phyloP scores from a whole-genome alignment of 345 rosid species.

The Ceriops tagal region DNA sequence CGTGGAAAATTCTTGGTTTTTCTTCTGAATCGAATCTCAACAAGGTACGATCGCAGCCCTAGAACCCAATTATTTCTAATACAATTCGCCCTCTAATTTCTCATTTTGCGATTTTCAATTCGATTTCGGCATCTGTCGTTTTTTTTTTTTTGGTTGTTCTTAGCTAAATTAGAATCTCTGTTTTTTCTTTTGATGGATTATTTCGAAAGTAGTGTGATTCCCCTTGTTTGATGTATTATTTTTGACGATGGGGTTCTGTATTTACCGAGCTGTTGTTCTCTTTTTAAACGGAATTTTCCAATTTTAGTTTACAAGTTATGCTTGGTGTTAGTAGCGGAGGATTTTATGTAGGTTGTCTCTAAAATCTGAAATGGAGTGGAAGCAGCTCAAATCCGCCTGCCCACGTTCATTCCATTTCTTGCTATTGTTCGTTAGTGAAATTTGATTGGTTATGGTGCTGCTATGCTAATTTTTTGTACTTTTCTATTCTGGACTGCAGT shows the following conservation, averaged over 20 bases:
- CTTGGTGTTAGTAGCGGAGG: background rate
- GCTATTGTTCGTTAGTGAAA: background rate
- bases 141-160: background rate
- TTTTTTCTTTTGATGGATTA: background rate
- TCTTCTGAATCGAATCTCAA: background rate
- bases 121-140: background rate
- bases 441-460: background rate
- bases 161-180: background rate
- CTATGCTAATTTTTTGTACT: background rate
- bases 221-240: background rate
- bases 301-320: too few relatives aligned
- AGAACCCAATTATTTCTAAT: conserved; percentile 12
- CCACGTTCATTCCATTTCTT: conserved; percentile 1
- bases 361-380: conserved; percentile 5
- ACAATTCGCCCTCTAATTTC: background rate
- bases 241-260: background rate
- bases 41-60: conserved; percentile 12
- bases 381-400: conserved; percentile 8
- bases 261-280: background rate
- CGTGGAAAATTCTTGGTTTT: background rate
- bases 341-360: background rate
- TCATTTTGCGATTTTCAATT: background rate
- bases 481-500: background rate
- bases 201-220: background rate
- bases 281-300: too few relatives aligned